phyloP scores from a whole-genome alignment of 768 basidiomycete species.

The Russula dissimulans region DNA sequence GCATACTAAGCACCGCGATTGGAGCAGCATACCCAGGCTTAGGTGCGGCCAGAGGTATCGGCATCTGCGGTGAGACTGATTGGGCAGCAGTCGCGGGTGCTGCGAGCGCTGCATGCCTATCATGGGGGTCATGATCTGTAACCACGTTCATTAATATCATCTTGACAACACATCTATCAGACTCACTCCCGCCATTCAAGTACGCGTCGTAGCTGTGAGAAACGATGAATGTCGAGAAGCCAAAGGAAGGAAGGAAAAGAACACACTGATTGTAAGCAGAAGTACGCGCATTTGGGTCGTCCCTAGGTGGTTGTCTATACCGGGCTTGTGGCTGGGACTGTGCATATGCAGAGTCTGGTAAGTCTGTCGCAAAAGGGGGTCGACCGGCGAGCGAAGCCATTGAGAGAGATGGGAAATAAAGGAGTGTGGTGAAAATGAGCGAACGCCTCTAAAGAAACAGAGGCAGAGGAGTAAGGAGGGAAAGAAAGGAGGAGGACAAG shows the following conservation, averaged over 20 bases:
- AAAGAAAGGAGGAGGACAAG: neutral
- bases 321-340: conserved; percentile 35
- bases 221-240: conserved; percentile 8
- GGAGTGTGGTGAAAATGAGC: conserved; percentile 9
- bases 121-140: conserved; percentile 36
- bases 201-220: conserved; percentile 54
- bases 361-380: conserved; percentile 62
- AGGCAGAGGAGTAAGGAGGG: neutral
- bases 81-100: conserved; percentile 1
- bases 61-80: conserved; percentile 14
- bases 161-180: conserved; percentile 43
- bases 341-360: conserved; percentile 53
- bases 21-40: conserved; percentile 68
- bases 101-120: conserved; percentile 27
- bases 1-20: conserved; percentile 53
- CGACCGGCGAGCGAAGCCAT: conserved; percentile 42
- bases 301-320: conserved; percentile 30
- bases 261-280: conserved; percentile 64
- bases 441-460: neutral
- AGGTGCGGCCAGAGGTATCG: conserved; percentile 52
- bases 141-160: conserved; percentile 35
- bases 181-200: conserved; percentile 38
- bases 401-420: neutral
- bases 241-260: conserved; percentile 14
- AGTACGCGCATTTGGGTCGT: conserved; percentile 44